Conservation (phyloP, 139 green algal species). For the Eudorina sp. region DNA sequence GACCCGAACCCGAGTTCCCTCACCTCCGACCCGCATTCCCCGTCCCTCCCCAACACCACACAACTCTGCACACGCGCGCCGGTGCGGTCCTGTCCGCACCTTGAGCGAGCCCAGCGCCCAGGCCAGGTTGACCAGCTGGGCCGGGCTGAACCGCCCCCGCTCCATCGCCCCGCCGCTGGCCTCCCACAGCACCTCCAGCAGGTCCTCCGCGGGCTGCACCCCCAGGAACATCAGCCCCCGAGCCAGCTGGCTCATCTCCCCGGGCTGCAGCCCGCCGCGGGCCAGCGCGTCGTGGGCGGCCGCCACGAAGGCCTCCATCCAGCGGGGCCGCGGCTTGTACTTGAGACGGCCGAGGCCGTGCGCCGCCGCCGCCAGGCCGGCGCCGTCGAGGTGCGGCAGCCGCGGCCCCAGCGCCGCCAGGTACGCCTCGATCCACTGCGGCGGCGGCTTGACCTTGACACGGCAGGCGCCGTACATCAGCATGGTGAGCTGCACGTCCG, state of each 20-base stretch:
- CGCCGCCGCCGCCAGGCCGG: neutral
- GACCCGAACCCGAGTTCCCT: too few species aligned
- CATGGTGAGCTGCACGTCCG: conserved; percentile 13
- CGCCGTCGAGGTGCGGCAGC: neutral
- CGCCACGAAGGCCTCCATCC: neutral
- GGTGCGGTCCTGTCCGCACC: conserved; percentile 12
- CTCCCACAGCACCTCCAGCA: conserved; percentile 34
- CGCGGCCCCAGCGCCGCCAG: neutral
- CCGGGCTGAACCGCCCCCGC: neutral
- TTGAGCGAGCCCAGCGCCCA: conserved; percentile 29
- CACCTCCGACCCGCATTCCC: too few species aligned
- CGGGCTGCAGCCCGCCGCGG: neutral
- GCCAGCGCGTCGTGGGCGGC: neutral
- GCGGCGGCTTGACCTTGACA: neutral
- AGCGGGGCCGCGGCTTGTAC: conserved; percentile 26
- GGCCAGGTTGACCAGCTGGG: conserved; percentile 29
- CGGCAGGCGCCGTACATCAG: conserved; percentile 32
- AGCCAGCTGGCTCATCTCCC: conserved; percentile 35
- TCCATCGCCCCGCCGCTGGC: neutral
- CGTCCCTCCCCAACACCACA: neutral
- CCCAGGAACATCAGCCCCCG: conserved; percentile 38
- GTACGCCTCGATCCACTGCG: conserved; percentile 21
- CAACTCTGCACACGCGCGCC: neutral
- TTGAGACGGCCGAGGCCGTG: conserved; percentile 30
- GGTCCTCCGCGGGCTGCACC: neutral